These are phyloP conservation scores for Penicillium egyptiacum DNA, from an alignment of 495 filamentous ascomycete species.

Conservation along the genomic window DNA sequence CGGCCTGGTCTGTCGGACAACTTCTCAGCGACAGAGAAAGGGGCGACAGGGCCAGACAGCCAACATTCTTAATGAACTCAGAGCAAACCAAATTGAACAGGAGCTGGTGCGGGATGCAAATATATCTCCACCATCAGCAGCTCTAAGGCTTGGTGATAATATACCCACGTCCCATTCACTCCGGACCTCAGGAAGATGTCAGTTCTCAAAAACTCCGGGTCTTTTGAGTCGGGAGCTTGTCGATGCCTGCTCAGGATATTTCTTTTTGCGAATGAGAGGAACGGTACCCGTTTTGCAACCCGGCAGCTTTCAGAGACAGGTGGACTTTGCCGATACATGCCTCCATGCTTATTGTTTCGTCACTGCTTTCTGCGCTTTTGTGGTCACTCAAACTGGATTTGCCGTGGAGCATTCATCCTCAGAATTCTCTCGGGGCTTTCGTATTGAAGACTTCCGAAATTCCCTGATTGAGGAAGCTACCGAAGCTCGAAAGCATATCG, in stretches of 20 bases:
- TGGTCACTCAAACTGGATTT: slow-evolving; percentile 62
- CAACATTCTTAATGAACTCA: slow-evolving; percentile 76
- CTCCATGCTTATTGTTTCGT: slow-evolving; percentile 73
- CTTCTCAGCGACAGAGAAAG: slow-evolving; percentile 83
- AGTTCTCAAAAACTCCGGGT: slow-evolving; percentile 38
- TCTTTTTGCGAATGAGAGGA: slow-evolving; percentile 73
- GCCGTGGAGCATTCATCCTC: slow-evolving; percentile 29
- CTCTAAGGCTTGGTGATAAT: neutral
- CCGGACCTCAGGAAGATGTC: slow-evolving; percentile 27
- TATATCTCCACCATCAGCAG: neutral
- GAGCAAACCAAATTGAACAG: slow-evolving; percentile 63
- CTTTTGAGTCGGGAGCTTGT: slow-evolving; percentile 62
- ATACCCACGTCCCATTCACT: slow-evolving; percentile 24
- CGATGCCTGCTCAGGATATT: slow-evolving; percentile 69
- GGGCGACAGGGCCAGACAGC: slow-evolving; percentile 80
- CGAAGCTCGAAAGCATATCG: slow-evolving; percentile 63
- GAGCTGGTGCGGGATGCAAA: slow-evolving; percentile 36
- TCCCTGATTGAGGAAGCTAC: slow-evolving; percentile 67
- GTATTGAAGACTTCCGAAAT: slow-evolving; percentile 46
- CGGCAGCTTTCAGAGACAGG: slow-evolving; percentile 57
- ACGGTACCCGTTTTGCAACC: slow-evolving; percentile 73
- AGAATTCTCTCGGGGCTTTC: neutral
- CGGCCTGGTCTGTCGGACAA: slow-evolving; percentile 73
- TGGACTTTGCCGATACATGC: slow-evolving; percentile 57
- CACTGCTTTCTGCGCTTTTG: slow-evolving; percentile 71